Percentiles rank a stretch among this genome's conserved stretches.
Evolutionary conservation across 2,329 filamentous ascomycete genomes (phyloP).

Genomic region (Phialocephala sp.): DNA sequence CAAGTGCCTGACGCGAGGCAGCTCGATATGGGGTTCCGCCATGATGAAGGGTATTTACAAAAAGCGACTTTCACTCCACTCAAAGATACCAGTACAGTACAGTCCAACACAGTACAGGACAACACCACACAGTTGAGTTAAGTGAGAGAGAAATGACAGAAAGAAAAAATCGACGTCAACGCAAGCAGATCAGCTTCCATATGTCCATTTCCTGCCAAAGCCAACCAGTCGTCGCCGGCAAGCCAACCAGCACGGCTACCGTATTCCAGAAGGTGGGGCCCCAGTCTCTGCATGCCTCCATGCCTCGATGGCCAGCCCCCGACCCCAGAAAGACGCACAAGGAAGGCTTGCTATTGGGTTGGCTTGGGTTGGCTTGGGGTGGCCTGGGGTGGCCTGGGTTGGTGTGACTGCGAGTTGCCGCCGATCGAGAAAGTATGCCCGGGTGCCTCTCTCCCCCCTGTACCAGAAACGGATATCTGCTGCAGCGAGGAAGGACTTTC

Average conservation of each 20-base stretch:
- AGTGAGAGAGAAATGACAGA: background rate
- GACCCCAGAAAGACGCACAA: background rate
- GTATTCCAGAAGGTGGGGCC: constrained; percentile 6
- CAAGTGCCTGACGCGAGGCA: constrained; percentile 15
- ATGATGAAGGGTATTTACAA: background rate
- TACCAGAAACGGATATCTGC: no score
- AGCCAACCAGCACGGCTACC: background rate
- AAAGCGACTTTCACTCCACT: no score
- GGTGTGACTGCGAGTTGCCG: no score
- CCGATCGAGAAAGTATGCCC: no score
- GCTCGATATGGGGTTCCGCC: constrained; percentile 15
- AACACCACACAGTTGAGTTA: background rate
- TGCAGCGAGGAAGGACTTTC: background rate
- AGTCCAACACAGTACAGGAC: no score
- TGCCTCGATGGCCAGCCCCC: background rate
- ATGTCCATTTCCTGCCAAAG: background rate
- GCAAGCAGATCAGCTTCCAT: constrained; percentile 3
- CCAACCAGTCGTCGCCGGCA: background rate
- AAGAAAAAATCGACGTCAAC: no score
- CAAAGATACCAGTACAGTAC: background rate
- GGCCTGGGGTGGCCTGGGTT: no score
- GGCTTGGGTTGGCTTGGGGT: no score
- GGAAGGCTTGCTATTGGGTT: no score
- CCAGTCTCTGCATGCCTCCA: background rate
- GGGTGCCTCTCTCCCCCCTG: no score